Percentiles rank a stretch among this genome's conserved stretches.
Conservation (phyloP, 176 grass and related monocot species). For the Lolium multiflorum region DNA sequence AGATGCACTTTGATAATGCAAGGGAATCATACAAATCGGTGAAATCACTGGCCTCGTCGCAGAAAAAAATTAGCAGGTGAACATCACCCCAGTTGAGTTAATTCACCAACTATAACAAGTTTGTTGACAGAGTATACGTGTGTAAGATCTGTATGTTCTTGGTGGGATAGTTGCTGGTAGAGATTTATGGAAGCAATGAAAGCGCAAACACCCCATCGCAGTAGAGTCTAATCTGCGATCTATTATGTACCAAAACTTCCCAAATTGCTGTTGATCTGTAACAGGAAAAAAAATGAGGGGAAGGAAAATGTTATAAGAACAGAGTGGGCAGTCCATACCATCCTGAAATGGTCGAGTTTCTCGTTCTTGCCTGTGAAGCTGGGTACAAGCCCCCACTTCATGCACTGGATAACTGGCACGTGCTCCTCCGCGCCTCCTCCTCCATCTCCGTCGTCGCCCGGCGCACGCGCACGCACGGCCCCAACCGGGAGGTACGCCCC, state of each 20-base stretch:
- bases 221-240: neutral
- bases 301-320: neutral
- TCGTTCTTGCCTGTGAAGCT: constrained; percentile 88
- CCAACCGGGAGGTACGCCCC: constrained; percentile 79
- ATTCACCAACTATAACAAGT: neutral
- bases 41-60: neutral
- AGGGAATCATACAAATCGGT: neutral
- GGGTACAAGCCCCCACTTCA: constrained; percentile 97
- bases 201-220: neutral
- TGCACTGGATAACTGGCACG: constrained; percentile 67
- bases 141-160: neutral
- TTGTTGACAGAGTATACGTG: neutral
- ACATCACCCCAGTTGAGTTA: neutral
- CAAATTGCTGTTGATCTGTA: neutral
- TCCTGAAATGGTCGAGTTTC: constrained; percentile 91
- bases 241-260: neutral
- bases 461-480: constrained; percentile 12
- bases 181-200: too few species aligned
- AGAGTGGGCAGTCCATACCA: constrained; percentile 47
- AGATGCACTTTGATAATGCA: neutral
- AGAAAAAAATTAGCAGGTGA: neutral
- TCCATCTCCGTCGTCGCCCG: constrained; percentile 13
- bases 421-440: constrained; percentile 9
- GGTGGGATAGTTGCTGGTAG: neutral
- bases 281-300: neutral